Evolutionary conservation across 73 alveolate genomes (phyloP), one percentile per base, ranked within the genome.

Genomic region (Symbiodinium pilosum): DNA sequence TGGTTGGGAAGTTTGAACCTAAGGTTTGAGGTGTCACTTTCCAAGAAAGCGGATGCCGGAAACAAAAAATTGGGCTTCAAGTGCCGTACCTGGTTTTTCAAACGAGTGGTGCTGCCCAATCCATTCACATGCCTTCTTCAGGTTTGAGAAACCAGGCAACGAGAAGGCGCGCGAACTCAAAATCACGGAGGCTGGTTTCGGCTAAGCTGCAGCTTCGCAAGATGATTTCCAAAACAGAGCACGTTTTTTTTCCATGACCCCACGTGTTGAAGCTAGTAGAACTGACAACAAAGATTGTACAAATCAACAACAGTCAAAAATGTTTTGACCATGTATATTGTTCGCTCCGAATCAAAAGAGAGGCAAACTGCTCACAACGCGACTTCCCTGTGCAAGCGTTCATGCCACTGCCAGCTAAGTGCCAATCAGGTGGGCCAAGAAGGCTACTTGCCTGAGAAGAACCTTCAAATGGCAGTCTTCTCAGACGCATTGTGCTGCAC

Each of bases 31-130:
- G 81, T 64, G 81, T 64, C 81, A 28, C 81, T 64, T 64, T 64
- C 81, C 81, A 64, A 64, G 81, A 64, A 64, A 64, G 81, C 32
- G 30, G 81, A 64, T 64, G 39, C 81, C 81, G n/a, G n/a, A n/a
- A 28, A 28, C 40, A 64, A 64, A 38, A 64, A 64, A 38, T 30
- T 64, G 34, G 81, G 81, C 4, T 64, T 64, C 81, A 64, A 64
- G 81, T 20, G 30, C 39, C 81, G 81, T 14, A 34, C n/a, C n/a
- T n/a, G n/a, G n/a, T n/a, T n/a, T n/a, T n/a, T n/a, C n/a, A n/a
- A n/a, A n/a, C n/a, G n/a, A n/a, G n/a, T n/a, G n/a, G n/a, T n/a
- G n/a, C n/a, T n/a, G n/a, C n/a, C n/a, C n/a, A n/a, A n/a, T n/a
- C n/a, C n/a, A n/a, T n/a, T n/a, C n/a, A n/a, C n/a, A n/a, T n/a